Percentiles rank a stretch among this genome's conserved stretches.
Conservation (phyloP, 352 stramenopile genomes). For the Aphanomyces astaci region DNA sequence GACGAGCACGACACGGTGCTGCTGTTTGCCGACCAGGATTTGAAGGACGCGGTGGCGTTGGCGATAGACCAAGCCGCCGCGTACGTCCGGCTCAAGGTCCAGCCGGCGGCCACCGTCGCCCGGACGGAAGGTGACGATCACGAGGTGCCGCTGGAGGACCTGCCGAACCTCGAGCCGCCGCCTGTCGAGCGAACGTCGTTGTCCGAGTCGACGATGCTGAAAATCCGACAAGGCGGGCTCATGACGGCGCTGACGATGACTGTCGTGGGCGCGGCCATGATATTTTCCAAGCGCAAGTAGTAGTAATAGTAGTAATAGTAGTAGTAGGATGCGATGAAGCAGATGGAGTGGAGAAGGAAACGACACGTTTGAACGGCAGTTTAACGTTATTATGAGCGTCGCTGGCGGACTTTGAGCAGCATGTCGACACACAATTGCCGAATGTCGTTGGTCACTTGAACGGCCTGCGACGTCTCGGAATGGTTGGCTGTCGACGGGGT, state of each 20-base stretch:
- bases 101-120: neutral
- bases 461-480: too few relatives aligned
- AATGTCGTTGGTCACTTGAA: neutral
- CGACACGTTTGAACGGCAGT: too few relatives aligned
- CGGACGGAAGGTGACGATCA: neutral
- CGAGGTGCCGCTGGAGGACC: neutral
- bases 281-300: conserved; percentile 1
- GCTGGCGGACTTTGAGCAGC: neutral
- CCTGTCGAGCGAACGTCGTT: neutral
- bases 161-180: neutral
- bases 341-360: too few relatives aligned
- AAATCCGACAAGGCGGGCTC: neutral
- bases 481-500: neutral
- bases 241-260: neutral
- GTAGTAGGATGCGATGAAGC: too few relatives aligned
- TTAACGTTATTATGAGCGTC: too few relatives aligned
- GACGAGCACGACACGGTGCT: conserved; percentile 75
- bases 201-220: neutral
- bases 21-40: conserved; percentile 67
- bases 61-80: conserved; percentile 77
- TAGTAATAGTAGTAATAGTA: too few relatives aligned
- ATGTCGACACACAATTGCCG: neutral
- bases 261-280: neutral
- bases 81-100: conserved; percentile 68
- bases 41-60: conserved; percentile 70